Evolutionary conservation across 164 flowering plant genomes (phyloP).

Genomic region (Stephania yunnanensis): DNA sequence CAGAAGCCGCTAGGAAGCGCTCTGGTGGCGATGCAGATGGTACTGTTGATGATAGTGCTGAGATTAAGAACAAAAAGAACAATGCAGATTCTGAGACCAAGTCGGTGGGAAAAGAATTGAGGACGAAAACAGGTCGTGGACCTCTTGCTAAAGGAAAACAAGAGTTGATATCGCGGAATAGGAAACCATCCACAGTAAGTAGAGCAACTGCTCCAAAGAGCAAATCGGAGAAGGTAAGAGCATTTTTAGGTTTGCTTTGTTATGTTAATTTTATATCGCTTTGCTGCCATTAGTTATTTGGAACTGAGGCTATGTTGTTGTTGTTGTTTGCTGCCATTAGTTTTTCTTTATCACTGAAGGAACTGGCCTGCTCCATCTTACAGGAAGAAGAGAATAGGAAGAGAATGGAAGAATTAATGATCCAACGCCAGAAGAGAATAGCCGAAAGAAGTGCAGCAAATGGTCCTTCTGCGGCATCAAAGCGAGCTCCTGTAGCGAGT

Average conservation of each 20-base stretch:
- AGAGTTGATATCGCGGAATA: constrained; percentile 38
- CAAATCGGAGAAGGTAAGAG: constrained; percentile 60
- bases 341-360: not conserved
- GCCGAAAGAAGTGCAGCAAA: constrained; percentile 71
- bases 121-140: constrained; percentile 38
- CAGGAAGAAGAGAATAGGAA: constrained; percentile 81
- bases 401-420: constrained; percentile 58
- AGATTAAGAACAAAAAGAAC: constrained; percentile 13
- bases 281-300: not conserved
- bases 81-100: constrained; percentile 26
- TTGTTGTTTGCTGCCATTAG: not conserved
- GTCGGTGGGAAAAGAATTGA: constrained; percentile 33
- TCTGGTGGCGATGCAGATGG: constrained; percentile 28
- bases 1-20: constrained; percentile 26
- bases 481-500: constrained; percentile 21
- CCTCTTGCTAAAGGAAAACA: constrained; percentile 40
- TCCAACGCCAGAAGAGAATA: constrained; percentile 78
- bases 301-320: too few relatives aligned
- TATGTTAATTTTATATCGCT: not conserved
- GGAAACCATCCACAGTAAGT: constrained; percentile 36
- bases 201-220: constrained; percentile 36
- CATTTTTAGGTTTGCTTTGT: not conserved
- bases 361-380: not conserved
- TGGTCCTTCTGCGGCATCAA: constrained; percentile 31
- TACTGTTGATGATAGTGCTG: constrained; percentile 23